These are phyloP conservation scores for Moelleriella libera DNA, from an alignment of 2,329 filamentous ascomycete genomes.

Conservation along the genomic window DNA sequence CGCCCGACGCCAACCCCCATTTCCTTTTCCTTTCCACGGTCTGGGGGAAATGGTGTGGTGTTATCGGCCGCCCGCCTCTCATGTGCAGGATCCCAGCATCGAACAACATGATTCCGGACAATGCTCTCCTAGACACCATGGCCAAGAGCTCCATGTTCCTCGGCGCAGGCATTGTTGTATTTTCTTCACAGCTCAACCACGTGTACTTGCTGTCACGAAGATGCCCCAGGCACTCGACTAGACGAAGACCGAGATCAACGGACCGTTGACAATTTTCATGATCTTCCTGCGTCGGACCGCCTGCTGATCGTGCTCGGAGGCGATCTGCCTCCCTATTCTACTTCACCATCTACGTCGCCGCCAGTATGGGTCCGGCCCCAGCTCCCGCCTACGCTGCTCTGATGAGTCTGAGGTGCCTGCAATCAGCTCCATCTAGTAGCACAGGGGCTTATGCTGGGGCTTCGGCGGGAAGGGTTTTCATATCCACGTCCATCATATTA, in stretches of 20 bases:
- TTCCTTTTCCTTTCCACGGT: too few relatives aligned
- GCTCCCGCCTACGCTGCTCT: constrained; percentile 34
- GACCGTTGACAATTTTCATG: constrained; percentile 41
- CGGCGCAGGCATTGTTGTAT: constrained; percentile 23
- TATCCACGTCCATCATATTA: constrained; percentile 31
- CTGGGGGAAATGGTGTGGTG: too few relatives aligned
- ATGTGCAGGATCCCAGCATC: too few relatives aligned
- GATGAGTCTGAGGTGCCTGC: constrained; percentile 38
- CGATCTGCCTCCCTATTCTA: constrained; percentile 38
- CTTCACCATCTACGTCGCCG: constrained; percentile 37
- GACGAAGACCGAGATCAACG: constrained; percentile 25
- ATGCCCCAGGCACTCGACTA: constrained; percentile 33
- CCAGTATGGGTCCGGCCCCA: constrained; percentile 38
- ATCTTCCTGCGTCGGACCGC: constrained; percentile 42
- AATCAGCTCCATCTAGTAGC: constrained; percentile 42
- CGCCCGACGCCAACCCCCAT: too few relatives aligned
- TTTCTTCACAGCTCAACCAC: constrained; percentile 36
- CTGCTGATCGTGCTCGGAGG: constrained; percentile 40
- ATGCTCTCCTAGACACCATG: constrained; percentile 17
- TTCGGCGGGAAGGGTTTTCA: constrained; percentile 48
- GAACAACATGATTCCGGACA: too few relatives aligned
- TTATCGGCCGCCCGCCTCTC: too few relatives aligned
- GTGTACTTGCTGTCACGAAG: constrained; percentile 36
- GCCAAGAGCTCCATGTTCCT: constrained; percentile 27
- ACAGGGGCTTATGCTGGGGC: constrained; percentile 43